Evolutionary conservation across 169 alveolate genomes (phyloP).

Genomic region (Amoebophrya sp.): DNA sequence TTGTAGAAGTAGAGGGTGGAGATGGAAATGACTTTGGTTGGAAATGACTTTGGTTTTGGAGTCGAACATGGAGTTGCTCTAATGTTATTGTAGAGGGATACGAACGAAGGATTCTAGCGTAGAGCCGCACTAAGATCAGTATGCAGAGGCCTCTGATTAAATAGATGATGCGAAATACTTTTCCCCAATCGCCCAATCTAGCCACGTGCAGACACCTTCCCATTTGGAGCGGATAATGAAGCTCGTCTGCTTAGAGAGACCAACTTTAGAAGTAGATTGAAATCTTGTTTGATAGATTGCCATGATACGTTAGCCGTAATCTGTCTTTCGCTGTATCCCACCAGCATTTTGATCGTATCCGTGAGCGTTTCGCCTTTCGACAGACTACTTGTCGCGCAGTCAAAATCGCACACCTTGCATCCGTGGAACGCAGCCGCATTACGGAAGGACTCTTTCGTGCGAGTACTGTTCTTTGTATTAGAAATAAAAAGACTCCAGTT

Average conservation of each 20-base stretch:
- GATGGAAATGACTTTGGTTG: not conserved
- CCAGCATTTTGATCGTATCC: constrained; percentile 58
- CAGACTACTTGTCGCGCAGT: constrained; percentile 44
- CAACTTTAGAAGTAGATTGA: too few relatives aligned
- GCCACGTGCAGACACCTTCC: constrained; percentile 51
- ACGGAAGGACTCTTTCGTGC: constrained; percentile 73
- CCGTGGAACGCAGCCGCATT: constrained; percentile 57
- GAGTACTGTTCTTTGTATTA: constrained; percentile 71
- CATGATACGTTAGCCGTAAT: too few relatives aligned
- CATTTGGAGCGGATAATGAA: constrained; percentile 28
- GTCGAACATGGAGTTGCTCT: not conserved
- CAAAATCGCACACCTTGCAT: constrained; percentile 43
- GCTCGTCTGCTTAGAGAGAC: too few relatives aligned
- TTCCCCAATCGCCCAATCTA: constrained; percentile 46
- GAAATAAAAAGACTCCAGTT: too few relatives aligned
- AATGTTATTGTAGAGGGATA: constrained; percentile 32
- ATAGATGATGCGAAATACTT: constrained; percentile 10
- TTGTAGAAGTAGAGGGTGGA: not conserved
- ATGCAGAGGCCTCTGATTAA: too few relatives aligned
- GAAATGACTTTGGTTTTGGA: too few relatives aligned
- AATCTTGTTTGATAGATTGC: too few relatives aligned
- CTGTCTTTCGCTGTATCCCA: constrained; percentile 51
- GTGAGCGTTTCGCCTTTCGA: constrained; percentile 61
- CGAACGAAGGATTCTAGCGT: not conserved
- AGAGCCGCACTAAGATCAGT: not conserved